Base-by-base conservation (phyloP, 805 yeast genomes). In the Saturnispora dispora region DNA sequence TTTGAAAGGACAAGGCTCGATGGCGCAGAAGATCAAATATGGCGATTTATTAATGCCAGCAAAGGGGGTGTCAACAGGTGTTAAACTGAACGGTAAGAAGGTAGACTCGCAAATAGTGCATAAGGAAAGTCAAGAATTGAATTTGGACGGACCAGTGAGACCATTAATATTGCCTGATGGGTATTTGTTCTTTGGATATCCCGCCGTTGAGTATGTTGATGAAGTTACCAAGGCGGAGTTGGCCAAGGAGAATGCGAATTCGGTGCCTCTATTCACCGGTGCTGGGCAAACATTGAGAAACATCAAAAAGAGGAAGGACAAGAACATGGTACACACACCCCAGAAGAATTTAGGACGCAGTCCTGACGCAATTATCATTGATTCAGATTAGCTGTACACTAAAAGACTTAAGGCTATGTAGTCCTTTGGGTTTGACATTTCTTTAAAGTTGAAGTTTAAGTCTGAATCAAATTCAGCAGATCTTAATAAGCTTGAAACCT, bases 181-280 rank as follows among this genome's bases (percentile, higher is more conserved):
- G 23, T 91, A 88, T 65, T 72, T 93, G 13, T 93, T 93, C 63
- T 90, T 93, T 65, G 99, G 99, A 0, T 93, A 83, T 64, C 97
- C 98, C 0, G 78, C 85, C 5, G 72, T 74, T 18, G 76, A 77
- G 3, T 75, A 74, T 25, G 70, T 66, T 25, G 70, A 61, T 7
- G 76, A 68, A 22, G 68, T 66, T 5, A 70, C 62, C 1, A 71
- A 66, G 7, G 60, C 56, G 8, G 63, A 62, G 30, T 22, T 15
- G 13, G 27, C 23, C 4, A 20, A 45, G 39, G 46, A 20, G 28
- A 10, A 32, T 37, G 18, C 37, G 30, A 25, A 28, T 8, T 43
- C 45, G 9, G 45, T 41, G 27, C 56, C 54, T 11, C 61, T 63
- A 50, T 88, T 78, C 62, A 55, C 55, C 1, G 96, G 96, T 0